Percentiles rank a stretch among this genome's conserved stretches.
Conservation (phyloP, 2,329 filamentous ascomycete genomes). For the Fusarium camptoceras region DNA sequence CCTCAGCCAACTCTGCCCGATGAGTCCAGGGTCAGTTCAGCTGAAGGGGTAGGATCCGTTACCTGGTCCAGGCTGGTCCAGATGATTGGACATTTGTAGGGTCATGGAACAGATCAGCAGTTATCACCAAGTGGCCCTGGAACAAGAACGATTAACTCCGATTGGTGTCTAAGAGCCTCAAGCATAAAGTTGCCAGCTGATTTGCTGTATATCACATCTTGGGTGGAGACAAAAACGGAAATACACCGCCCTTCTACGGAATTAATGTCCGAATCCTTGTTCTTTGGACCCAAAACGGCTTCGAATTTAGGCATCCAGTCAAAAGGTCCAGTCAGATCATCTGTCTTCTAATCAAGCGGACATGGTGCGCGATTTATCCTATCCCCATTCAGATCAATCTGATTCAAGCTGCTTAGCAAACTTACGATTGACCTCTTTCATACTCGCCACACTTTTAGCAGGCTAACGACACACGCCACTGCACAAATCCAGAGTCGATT, state of each 20-base stretch:
- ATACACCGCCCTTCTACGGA: neutral
- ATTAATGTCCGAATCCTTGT: neutral
- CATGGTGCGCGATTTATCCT: neutral
- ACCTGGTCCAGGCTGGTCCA: neutral
- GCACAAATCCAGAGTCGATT: neutral
- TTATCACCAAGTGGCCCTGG: neutral
- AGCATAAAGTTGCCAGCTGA: neutral
- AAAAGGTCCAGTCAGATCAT: neutral
- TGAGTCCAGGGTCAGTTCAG: neutral
- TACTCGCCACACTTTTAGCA: neutral
- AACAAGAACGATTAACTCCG: neutral
- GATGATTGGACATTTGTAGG: neutral
- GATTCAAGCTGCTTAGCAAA: neutral
- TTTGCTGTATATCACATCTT: neutral
- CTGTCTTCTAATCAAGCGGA: neutral
- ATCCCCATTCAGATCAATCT: neutral
- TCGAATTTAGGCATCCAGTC: neutral
- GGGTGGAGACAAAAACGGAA: neutral
- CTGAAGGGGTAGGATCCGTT: neutral
- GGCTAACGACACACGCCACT: neutral
- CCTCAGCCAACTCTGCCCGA: neutral
- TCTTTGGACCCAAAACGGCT: neutral
- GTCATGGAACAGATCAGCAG: neutral
- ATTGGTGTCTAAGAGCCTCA: neutral
- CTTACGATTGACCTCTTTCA: neutral